Percentiles rank a stretch among this genome's conserved stretches.
Evolutionary conservation across 208 protist species (phyloP).

Genomic region (Crithidia acanthocephali): DNA sequence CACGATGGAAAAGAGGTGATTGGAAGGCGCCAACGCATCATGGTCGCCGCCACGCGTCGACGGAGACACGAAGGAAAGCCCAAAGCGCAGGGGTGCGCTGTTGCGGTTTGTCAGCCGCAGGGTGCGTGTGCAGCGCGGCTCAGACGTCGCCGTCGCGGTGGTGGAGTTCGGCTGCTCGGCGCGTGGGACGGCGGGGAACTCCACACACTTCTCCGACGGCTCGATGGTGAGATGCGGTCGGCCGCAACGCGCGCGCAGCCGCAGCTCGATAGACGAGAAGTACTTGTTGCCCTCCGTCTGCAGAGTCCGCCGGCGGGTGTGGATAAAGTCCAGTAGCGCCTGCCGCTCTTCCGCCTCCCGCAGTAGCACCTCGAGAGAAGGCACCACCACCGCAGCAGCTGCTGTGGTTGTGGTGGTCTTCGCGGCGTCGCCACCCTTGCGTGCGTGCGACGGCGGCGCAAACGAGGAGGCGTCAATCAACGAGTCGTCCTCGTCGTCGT

Average conservation of each 20-base stretch:
- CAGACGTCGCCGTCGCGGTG: not conserved
- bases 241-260: slow-evolving; percentile 76
- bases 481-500: slow-evolving; percentile 20
- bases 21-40: not conserved
- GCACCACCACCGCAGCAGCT: slow-evolving; percentile 13
- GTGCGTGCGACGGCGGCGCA: not conserved
- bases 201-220: slow-evolving; percentile 57
- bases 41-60: not conserved
- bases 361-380: slow-evolving; percentile 54
- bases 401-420: not conserved
- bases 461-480: not conserved
- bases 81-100: slow-evolving; percentile 75
- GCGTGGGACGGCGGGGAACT: slow-evolving; percentile 45
- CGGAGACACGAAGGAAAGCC: slow-evolving; percentile 37
- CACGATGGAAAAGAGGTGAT: slow-evolving; percentile 25
- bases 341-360: slow-evolving; percentile 71
- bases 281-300: slow-evolving; percentile 53
- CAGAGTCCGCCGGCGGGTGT: slow-evolving; percentile 47
- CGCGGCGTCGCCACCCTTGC: not conserved
- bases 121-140: slow-evolving; percentile 47
- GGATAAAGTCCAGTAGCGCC: slow-evolving; percentile 66
- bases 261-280: slow-evolving; percentile 84
- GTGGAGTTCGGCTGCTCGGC: slow-evolving; percentile 17
- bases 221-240: slow-evolving; percentile 71
- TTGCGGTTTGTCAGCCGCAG: slow-evolving; percentile 81